phyloP scores from a whole-genome alignment of 495 filamentous ascomycete species.

The Bacidia rubella region DNA sequence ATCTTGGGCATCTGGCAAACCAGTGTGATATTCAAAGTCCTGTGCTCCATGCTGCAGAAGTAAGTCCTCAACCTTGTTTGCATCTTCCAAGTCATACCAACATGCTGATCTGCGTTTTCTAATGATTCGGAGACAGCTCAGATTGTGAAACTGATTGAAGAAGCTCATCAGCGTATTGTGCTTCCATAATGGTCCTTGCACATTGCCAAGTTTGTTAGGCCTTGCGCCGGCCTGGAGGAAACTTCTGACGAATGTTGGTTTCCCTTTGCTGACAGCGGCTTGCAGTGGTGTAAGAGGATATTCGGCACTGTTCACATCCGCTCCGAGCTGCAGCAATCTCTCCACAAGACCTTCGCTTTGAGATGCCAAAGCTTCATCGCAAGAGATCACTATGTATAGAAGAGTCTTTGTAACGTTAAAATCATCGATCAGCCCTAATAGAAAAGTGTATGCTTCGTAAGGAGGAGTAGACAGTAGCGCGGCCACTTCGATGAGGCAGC shows the following conservation, averaged over 20 bases:
- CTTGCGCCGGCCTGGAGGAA: conserved; percentile 1
- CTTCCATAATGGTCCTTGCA: neutral
- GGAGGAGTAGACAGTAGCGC: neutral
- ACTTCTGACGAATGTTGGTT: neutral
- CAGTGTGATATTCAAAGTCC: no score
- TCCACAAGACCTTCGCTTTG: neutral
- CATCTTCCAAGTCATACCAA: neutral
- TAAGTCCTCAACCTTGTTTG: neutral
- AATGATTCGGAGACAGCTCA: conserved; percentile 3
- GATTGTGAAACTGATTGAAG: neutral
- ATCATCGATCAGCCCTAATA: neutral
- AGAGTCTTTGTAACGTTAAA: conserved; percentile 2
- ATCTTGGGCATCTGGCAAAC: no score
- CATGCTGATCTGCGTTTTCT: no score
- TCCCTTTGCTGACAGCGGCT: neutral
- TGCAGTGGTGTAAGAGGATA: neutral
- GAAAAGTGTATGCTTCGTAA: neutral
- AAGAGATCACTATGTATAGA: neutral
- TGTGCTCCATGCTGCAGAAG: conserved; percentile 3
- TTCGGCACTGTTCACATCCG: neutral
- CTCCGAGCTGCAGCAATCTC: neutral
- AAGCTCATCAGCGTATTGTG: neutral
- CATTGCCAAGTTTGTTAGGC: conserved; percentile 2
- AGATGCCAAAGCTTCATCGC: neutral
- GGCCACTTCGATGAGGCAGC: conserved; percentile 3